Evolutionary conservation across 768 basidiomycete genomes (phyloP).

Genomic region (Epithele typhae): DNA sequence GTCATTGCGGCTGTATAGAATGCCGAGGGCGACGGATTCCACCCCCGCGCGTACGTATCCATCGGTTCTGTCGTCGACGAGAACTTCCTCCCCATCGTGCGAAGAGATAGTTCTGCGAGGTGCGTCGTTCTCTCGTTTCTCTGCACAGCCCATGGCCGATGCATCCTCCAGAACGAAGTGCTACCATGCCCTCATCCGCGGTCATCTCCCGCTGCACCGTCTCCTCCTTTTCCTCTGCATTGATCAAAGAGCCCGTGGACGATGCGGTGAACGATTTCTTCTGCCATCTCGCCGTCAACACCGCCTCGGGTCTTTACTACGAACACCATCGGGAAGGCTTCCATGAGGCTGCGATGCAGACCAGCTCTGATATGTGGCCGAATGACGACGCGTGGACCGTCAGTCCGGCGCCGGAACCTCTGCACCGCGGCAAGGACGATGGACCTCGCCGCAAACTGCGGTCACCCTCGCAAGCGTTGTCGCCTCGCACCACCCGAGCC

Average conservation of each 20-base stretch:
- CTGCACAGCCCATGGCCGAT: too few species aligned
- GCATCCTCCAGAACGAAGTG: conserved; percentile 58
- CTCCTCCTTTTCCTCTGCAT: conserved; percentile 25
- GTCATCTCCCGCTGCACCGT: conserved; percentile 49
- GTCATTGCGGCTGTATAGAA: conserved; percentile 74
- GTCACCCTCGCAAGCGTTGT: conserved; percentile 8
- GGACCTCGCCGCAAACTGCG: not conserved
- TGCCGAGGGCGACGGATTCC: conserved; percentile 30
- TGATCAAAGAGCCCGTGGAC: not conserved
- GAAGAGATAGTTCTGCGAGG: conserved; percentile 56
- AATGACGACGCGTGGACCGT: conserved; percentile 17
- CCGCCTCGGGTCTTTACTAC: conserved; percentile 58
- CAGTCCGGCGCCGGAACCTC: not conserved
- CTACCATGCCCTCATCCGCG: conserved; percentile 52
- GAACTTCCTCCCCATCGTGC: conserved; percentile 60
- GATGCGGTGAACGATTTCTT: conserved; percentile 18
- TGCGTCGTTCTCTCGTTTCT: too few species aligned
- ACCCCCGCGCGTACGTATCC: conserved; percentile 54
- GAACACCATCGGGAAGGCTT: conserved; percentile 56
- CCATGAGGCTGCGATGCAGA: conserved; percentile 34
- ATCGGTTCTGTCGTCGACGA: conserved; percentile 71
- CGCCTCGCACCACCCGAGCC: conserved; percentile 6
- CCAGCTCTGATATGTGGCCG: conserved; percentile 4
- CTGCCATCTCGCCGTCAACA: conserved; percentile 57
- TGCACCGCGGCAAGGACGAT: not conserved